Evolutionary conservation across 495 filamentous ascomycete species (phyloP).

Genomic region (Oleoguttula mirabilis): DNA sequence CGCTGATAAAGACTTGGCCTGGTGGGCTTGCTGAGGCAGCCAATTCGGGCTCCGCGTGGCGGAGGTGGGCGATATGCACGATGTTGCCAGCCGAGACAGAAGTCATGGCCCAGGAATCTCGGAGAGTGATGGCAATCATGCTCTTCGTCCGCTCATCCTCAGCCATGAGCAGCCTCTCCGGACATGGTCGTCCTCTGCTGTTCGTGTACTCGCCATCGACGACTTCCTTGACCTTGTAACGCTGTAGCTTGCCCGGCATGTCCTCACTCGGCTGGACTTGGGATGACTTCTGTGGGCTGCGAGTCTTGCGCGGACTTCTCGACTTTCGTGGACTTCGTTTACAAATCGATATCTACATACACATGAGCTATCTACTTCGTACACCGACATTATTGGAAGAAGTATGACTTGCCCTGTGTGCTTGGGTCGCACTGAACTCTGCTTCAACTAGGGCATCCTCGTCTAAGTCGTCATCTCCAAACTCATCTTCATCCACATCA

Average conservation of each 20-base stretch:
- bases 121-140: constrained; percentile 58
- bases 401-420: constrained; percentile 20
- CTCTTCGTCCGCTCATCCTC: constrained; percentile 56
- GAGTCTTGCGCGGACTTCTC: constrained; percentile 9
- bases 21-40: constrained; percentile 68
- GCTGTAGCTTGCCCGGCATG: too few species aligned
- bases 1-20: constrained; percentile 62
- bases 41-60: constrained; percentile 30
- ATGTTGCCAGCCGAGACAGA: constrained; percentile 26
- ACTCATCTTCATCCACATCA: constrained; percentile 30
- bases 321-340: constrained; percentile 9
- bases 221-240: constrained; percentile 65
- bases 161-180: constrained; percentile 71
- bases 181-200: constrained; percentile 44
- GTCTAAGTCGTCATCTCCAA: constrained; percentile 46
- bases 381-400: constrained; percentile 4
- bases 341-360: constrained; percentile 10
- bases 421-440: constrained; percentile 43
- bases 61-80: constrained; percentile 7
- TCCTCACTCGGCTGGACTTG: too few species aligned
- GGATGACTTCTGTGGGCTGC: constrained; percentile 33
- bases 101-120: constrained; percentile 75
- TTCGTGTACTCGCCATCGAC: constrained; percentile 53
- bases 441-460: constrained; percentile 44
- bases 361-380: constrained; percentile 18